A percentile compares a stretch with the other conserved stretches of the same genome.
These are phyloP conservation scores for Daldinia concentrica DNA, from an alignment of 495 filamentous ascomycete species.

Conservation along the genomic window DNA sequence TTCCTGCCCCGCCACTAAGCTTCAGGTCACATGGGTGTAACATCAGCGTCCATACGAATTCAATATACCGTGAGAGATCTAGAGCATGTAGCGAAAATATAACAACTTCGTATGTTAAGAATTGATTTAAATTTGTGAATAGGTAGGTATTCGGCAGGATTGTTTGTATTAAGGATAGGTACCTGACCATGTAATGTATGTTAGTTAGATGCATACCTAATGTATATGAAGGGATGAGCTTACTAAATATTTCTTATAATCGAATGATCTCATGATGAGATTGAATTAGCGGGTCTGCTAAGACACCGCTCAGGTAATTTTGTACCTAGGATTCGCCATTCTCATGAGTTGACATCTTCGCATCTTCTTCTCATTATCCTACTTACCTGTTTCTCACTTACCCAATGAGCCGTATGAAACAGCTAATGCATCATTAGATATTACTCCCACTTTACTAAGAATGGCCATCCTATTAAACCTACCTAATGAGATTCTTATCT, in stretches of 20 bases:
- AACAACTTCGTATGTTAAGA: no score
- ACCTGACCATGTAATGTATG: no score
- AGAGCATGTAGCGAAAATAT: no score
- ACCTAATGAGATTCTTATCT: slow-evolving; percentile 38
- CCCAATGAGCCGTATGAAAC: neutral
- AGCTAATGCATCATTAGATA: neutral
- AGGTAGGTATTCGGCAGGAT: no score
- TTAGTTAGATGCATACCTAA: no score
- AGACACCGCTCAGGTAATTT: neutral
- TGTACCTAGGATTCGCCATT: neutral
- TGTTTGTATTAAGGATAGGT: no score
- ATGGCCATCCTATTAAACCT: slow-evolving; percentile 27
- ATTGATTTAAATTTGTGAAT: no score
- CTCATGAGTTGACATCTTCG: no score
- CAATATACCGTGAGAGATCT: no score
- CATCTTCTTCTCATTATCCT: neutral
- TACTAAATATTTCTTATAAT: neutral
- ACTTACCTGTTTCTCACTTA: neutral
- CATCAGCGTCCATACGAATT: no score
- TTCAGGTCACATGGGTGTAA: neutral
- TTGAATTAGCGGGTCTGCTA: neutral
- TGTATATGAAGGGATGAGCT: neutral
- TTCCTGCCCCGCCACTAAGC: neutral
- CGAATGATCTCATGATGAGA: slow-evolving; percentile 5
- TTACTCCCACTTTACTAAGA: neutral